These are phyloP conservation scores for Piper longum DNA, from an alignment of 164 flowering plant genomes.

Conservation along the genomic window DNA sequence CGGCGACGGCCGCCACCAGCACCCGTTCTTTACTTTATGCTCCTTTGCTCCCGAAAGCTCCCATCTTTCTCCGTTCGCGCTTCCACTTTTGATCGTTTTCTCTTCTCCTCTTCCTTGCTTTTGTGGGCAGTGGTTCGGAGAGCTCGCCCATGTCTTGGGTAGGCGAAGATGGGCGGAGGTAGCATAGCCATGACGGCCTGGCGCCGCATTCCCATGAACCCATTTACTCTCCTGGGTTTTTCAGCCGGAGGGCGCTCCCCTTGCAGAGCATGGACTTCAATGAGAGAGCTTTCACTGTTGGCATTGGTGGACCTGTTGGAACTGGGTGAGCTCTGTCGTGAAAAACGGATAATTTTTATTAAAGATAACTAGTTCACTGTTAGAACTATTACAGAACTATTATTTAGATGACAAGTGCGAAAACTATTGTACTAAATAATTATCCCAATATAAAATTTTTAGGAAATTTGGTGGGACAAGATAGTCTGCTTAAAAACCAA, in stretches of 20 bases:
- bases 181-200: slow-evolving; percentile 93
- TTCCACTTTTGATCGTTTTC: too few relatives aligned
- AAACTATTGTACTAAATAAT: too few relatives aligned
- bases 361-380: neutral
- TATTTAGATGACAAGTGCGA: too few relatives aligned
- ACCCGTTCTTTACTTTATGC: too few relatives aligned
- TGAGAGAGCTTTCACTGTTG: slow-evolving; percentile 87
- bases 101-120: too few relatives aligned
- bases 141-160: slow-evolving; percentile 45
- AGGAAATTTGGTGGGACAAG: too few relatives aligned
- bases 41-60: too few relatives aligned
- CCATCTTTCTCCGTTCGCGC: too few relatives aligned
- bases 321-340: slow-evolving; percentile 45
- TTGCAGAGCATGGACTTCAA: slow-evolving; percentile 52
- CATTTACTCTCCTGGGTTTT: slow-evolving; percentile 86
- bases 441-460: too few relatives aligned
- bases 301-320: slow-evolving; percentile 98
- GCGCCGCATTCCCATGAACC: slow-evolving; percentile 98
- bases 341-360: too few relatives aligned
- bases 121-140: slow-evolving; percentile 2
- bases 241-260: slow-evolving; percentile 71
- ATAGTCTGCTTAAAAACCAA: too few relatives aligned
- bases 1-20: too few relatives aligned
- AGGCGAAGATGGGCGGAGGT: slow-evolving; percentile 69
- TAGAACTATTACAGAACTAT: neutral